Conservation (phyloP, 257 asterid species). For the Echites panduratus region DNA sequence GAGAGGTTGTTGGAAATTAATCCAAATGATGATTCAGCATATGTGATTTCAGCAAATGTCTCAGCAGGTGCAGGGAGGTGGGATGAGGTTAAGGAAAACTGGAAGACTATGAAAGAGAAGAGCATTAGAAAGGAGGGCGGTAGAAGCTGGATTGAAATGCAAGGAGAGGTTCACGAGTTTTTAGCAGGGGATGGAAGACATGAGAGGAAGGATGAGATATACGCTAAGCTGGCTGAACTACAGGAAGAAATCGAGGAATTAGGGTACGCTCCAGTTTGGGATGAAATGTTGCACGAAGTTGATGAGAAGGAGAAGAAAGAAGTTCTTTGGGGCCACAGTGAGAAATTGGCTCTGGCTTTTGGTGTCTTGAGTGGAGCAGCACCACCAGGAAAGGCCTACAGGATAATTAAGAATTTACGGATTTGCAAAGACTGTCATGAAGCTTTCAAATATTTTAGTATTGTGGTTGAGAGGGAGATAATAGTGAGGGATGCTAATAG, state of each 20-base stretch:
- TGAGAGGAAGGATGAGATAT: conserved; percentile 49
- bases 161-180: conserved; percentile 53
- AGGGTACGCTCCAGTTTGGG: conserved; percentile 49
- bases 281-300: conserved; percentile 44
- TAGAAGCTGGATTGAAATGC: conserved; percentile 71
- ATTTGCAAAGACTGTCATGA: conserved; percentile 66
- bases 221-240: conserved; percentile 45
- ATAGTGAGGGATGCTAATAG: conserved; percentile 68
- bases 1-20: conserved; percentile 49
- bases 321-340: conserved; percentile 54
- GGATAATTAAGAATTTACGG: conserved; percentile 67
- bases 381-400: conserved; percentile 57
- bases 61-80: conserved; percentile 44
- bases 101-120: conserved; percentile 63
- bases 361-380: conserved; percentile 57
- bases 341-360: conserved; percentile 70
- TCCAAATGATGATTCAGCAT: conserved; percentile 75
- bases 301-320: conserved; percentile 47
- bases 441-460: conserved; percentile 57
- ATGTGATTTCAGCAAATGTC: conserved; percentile 58
- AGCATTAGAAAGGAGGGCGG: conserved; percentile 61
- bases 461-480: conserved; percentile 48
- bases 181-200: conserved; percentile 61
- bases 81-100: conserved; percentile 53
- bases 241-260: conserved; percentile 50